phyloP scores from a whole-genome alignment of 495 filamentous ascomycete genomes.

The Xylaria palmicola region DNA sequence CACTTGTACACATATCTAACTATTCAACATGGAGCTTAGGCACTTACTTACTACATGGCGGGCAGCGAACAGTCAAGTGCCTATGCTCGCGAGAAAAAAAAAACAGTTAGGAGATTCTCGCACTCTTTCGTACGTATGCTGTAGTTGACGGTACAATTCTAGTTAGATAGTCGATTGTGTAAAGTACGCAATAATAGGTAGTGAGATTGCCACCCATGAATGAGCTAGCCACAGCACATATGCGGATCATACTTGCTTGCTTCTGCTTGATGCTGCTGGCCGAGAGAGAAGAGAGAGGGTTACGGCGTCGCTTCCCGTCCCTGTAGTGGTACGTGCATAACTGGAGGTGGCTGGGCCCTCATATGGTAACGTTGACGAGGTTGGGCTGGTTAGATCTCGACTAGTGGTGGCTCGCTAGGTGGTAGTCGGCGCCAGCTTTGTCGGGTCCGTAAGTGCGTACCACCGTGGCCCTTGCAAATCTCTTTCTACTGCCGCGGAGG shows the following conservation, averaged over 20 bases:
- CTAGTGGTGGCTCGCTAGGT: neutral
- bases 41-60: neutral
- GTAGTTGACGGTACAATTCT: no score
- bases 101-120: neutral
- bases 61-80: no score
- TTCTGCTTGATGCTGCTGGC: conserved; percentile 31
- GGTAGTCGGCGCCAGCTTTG: no score
- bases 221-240: conserved; percentile 25
- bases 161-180: no score
- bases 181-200: neutral
- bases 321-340: neutral
- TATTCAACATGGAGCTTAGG: neutral
- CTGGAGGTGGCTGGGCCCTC: conserved; percentile 12
- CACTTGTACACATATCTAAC: neutral
- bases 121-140: neutral
- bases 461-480: no score
- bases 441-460: no score
- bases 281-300: conserved; percentile 10
- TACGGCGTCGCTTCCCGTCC: conserved; percentile 15
- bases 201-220: conserved; percentile 21
- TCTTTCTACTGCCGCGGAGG: no score
- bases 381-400: conserved; percentile 9
- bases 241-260: conserved; percentile 41
- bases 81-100: no score
- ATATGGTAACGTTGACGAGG: conserved; percentile 15